Evolutionary conservation across 2,329 filamentous ascomycete species (phyloP).

Genomic region (Aspergillus fructus): DNA sequence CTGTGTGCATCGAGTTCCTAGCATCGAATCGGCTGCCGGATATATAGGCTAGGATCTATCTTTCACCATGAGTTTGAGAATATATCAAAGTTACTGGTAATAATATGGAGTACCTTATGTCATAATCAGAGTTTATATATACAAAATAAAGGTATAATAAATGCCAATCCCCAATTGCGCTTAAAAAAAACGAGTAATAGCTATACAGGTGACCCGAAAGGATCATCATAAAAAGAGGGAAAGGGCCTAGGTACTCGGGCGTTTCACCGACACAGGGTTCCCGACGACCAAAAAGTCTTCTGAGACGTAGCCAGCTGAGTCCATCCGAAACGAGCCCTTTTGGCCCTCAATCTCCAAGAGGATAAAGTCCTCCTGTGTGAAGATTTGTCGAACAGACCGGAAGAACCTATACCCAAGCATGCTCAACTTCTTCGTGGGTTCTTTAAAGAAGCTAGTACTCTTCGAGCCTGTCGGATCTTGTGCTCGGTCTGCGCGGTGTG

Average conservation of each 20-base stretch:
- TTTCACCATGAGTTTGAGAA: too few species aligned
- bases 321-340: constrained; percentile 37
- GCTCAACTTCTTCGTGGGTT: constrained; percentile 32
- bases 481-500: constrained; percentile 14
- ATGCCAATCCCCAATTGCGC: not conserved
- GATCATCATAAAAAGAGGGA: not conserved
- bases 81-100: too few species aligned
- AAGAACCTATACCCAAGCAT: constrained; percentile 33
- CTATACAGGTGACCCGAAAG: not conserved
- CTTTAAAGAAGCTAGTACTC: constrained; percentile 33
- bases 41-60: too few species aligned
- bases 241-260: not conserved
- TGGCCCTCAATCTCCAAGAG: constrained; percentile 37
- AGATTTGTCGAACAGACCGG: constrained; percentile 36
- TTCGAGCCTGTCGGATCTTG: not conserved
- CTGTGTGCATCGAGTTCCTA: too few species aligned
- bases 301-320: constrained; percentile 37
- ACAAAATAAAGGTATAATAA: not conserved
- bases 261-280: constrained; percentile 23
- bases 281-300: constrained; percentile 36
- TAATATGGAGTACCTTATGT: not conserved
- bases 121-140: not conserved
- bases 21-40: too few species aligned
- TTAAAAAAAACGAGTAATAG: not conserved
- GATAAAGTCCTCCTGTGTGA: constrained; percentile 43